Evolutionary conservation across 345 rosid species (phyloP), one percentile per base, ranked within the genome.

Genomic region (Turritis glabra): DNA sequence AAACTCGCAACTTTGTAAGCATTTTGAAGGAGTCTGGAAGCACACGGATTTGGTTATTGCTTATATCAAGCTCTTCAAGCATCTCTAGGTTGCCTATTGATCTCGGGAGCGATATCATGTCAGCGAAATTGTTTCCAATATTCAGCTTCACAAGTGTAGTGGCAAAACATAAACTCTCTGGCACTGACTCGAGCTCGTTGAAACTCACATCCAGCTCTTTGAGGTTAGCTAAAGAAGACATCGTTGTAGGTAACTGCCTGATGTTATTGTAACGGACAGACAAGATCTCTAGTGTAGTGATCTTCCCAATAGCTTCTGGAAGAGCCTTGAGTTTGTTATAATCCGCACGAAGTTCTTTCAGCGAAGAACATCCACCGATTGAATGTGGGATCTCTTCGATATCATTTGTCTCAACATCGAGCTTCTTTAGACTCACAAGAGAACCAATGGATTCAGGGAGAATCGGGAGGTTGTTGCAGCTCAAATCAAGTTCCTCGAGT

Each of bases 301-400:
- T 86, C 90, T 90, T 95, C 62, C 99, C 99, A 25, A 88, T 86
- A 13, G 99, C 99, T 81, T 92, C 99, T 0, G 99, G 99, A 38
- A 95, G 99, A 73, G 98, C 99, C 80, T 90, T 95, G 71, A 95
- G 89, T 74, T 90, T 85, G 84, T 95, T 95, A 76, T 95, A 95
- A 73, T 92, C 98, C 1, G 87, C 97, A 67, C 70, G 87, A 35
- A 95, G 81, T 81, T 88, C 99, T 75, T 47, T 85, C 15, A 95
- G 85, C 0, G 86, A 84, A 63, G 92, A 72, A 74, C 99, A 95
- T 11, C 80, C 83, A 46, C 97, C 93, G 8, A 95, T 86, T 0
- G 89, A 75, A 70, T 95, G 86, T 4, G 99, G 97, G 35, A 95
- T 79, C 76, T 95, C 99, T 69, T 89, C 99, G 9, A 95, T 83